Base-by-base conservation (phyloP, 805 yeast genomes). In the Lipomyces chichibuensis region DNA sequence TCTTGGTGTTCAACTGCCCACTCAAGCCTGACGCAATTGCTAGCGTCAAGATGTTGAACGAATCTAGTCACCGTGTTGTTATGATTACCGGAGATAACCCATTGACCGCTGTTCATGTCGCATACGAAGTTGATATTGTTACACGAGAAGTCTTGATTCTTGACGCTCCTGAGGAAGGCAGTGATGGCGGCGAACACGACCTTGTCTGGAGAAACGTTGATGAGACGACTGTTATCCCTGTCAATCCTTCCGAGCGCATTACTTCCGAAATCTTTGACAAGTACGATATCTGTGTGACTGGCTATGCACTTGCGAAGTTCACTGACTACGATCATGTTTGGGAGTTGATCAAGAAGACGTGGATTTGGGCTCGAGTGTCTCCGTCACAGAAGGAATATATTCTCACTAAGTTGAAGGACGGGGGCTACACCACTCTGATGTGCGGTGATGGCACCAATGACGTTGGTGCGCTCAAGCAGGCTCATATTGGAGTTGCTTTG, bases 381-480 rank as follows among this genome's bases (percentile, higher is more conserved):
- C 99, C 99, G 53, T 76, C 89, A 32, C 99, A 95, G 81, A 95
- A 95, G 80, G 99, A 95, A 80, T 92, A 89, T 72, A 88, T 95
- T 74, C 83, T 95, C 75, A 88, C 87, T 69, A 85, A 92, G 51
- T 85, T 91, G 77, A 95, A 94, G 78, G 88, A 87, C 69, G 84
- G 91, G 77, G 97, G 97, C 32, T 95, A 94, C 80, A 89, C 87
- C 76, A 95, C 98, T 29, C 84, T 95, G 74, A 95, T 95, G 99
- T 95, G 99, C 80, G 99, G 99, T 83, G 99, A 95, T 80, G 99
- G 99, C 80, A 95, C 99, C n/a, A 95, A 95, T 77, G 99, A 95
- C 83, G 99, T 95, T 60, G 99, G 99, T 79, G 99, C 99, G 63
- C 85, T 95, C 80, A 95, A 95, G 79, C 98, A 95, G 82, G 98